phyloP scores from a whole-genome alignment of 1,139 yeast species.

The Williopsis jadinii region DNA sequence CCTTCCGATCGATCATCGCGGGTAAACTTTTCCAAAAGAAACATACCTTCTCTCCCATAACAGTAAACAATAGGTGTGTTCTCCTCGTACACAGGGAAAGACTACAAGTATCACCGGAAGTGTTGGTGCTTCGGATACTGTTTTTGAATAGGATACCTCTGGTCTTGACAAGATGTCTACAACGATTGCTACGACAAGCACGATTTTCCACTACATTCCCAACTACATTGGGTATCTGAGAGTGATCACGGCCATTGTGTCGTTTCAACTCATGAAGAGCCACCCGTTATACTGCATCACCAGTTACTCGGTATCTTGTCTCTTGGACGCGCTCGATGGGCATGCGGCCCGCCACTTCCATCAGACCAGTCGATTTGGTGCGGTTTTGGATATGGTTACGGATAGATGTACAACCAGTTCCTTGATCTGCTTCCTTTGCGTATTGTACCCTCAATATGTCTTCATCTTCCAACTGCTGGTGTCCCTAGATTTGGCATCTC shows the following conservation, averaged over 20 bases:
- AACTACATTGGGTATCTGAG: slow-evolving; percentile 86
- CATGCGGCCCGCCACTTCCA: slow-evolving; percentile 85
- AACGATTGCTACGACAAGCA: slow-evolving; percentile 26
- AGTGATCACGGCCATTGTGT: slow-evolving; percentile 71
- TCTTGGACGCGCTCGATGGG: slow-evolving; percentile 95
- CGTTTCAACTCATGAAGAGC: slow-evolving; percentile 73
- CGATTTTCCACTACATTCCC: slow-evolving; percentile 76
- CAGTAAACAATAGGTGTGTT: too few species aligned
- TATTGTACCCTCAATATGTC: slow-evolving; percentile 62
- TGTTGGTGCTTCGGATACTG: neutral
- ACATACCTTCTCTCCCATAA: neutral
- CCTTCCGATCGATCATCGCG: too few species aligned
- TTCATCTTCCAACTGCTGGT: slow-evolving; percentile 76
- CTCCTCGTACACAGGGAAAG: too few species aligned
- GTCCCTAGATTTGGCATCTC: slow-evolving; percentile 87
- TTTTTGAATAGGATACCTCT: neutral
- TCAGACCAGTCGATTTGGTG: slow-evolving; percentile 92
- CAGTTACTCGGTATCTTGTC: slow-evolving; percentile 80
- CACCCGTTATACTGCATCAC: slow-evolving; percentile 75
- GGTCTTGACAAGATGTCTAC: neutral
- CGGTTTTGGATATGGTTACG: slow-evolving; percentile 97
- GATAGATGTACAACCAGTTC: slow-evolving; percentile 96
- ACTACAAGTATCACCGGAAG: too few species aligned
- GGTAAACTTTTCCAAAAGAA: too few species aligned
- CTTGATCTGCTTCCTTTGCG: slow-evolving; percentile 76